Evolutionary conservation across 2,329 filamentous ascomycete genomes (phyloP).

Genomic region (Furcasterigmium sp.): DNA sequence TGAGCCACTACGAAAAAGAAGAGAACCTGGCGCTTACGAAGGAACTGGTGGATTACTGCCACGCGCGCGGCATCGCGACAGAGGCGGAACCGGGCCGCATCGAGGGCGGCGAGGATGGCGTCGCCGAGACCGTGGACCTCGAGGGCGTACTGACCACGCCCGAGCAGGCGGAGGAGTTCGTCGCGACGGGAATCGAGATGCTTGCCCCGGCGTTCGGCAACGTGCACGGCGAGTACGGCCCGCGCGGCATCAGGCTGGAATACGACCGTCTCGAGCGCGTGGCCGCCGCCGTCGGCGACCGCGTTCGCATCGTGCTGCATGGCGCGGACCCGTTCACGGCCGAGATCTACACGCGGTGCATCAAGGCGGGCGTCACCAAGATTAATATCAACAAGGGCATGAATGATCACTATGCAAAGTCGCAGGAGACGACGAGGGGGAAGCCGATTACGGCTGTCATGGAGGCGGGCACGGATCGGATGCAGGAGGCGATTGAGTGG

Average conservation of each 20-base stretch:
- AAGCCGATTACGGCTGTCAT: slow-evolving; percentile 42
- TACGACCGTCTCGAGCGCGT: slow-evolving; percentile 41
- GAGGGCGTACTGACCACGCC: slow-evolving; percentile 56
- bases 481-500: slow-evolving; percentile 42
- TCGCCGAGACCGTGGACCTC: slow-evolving; percentile 51
- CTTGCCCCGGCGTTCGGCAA: slow-evolving; percentile 73
- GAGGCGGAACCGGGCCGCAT: slow-evolving; percentile 67
- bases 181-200: slow-evolving; percentile 67
- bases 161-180: slow-evolving; percentile 65
- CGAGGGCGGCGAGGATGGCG: slow-evolving; percentile 58
- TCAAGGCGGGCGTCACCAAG: slow-evolving; percentile 39
- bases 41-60: slow-evolving; percentile 56
- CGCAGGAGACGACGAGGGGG: slow-evolving; percentile 38
- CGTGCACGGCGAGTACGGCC: slow-evolving; percentile 69
- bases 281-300: slow-evolving; percentile 35
- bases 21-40: slow-evolving; percentile 62
- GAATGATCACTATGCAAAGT: slow-evolving; percentile 39
- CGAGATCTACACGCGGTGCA: slow-evolving; percentile 37
- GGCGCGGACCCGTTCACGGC: slow-evolving; percentile 42
- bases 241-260: slow-evolving; percentile 56
- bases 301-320: slow-evolving; percentile 41
- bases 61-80: slow-evolving; percentile 58
- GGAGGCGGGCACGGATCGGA: slow-evolving; percentile 37
- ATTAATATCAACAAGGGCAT: slow-evolving; percentile 48
- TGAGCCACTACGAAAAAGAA: slow-evolving; percentile 66